A percentile compares a stretch with the other conserved stretches of the same genome.
Evolutionary conservation across 176 grass and related monocot species (phyloP).

Genomic region (sorghum (Sorghum bicolor)): Sorghum_bicolor_NCBIv3 NC_012870.2:63620501-63621000

Average conservation of each 20-base stretch:
- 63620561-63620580: background rate
- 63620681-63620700: background rate
- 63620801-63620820: background rate
- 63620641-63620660: background rate
- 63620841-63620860: background rate
- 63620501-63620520: background rate
- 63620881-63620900: background rate
- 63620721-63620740: background rate
- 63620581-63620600: background rate
- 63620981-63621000: background rate
- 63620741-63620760: background rate
- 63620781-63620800: background rate
- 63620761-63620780: background rate
- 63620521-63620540: background rate
- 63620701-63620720: background rate
- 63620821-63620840: background rate
- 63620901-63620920: background rate
- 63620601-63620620: background rate
- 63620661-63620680: conserved; percentile 2
- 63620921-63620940: background rate
- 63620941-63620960: background rate
- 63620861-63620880: background rate
- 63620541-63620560: background rate
- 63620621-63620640: background rate
- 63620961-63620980: background rate